Percentiles rank a stretch among this genome's conserved stretches.
These are phyloP conservation scores for Ophiostoma tasmaniense DNA, from an alignment of 2,329 filamentous ascomycete species.

Conservation along the genomic window DNA sequence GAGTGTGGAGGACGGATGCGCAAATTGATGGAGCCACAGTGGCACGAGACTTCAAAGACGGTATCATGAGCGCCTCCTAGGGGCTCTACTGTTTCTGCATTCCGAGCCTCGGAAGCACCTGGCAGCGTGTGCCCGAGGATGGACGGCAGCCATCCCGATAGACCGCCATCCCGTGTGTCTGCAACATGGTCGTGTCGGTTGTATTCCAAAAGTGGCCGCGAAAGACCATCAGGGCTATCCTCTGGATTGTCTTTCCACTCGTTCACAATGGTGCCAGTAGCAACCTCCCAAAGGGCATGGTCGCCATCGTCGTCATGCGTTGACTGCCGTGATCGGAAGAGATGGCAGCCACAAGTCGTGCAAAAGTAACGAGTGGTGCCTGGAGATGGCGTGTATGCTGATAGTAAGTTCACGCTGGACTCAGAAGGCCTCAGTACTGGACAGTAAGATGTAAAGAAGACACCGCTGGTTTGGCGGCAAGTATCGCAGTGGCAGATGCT, in stretches of 20 bases:
- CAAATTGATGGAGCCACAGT: not conserved
- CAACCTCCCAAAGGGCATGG: not conserved
- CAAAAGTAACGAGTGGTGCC: constrained; percentile 32
- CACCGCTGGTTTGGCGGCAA: constrained; percentile 28
- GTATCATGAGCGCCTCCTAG: not conserved
- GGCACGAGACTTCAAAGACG: not conserved
- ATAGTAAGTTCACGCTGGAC: constrained; percentile 16
- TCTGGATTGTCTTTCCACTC: not conserved
- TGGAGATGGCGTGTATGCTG: constrained; percentile 14
- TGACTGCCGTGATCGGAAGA: constrained; percentile 26
- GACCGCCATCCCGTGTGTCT: not conserved
- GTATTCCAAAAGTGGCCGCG: not conserved
- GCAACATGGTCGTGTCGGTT: not conserved
- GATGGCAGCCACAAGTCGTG: constrained; percentile 33
- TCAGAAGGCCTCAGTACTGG: constrained; percentile 21
- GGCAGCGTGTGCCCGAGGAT: not conserved
- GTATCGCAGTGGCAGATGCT: constrained; percentile 25
- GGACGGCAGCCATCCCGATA: not conserved
- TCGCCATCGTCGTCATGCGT: not conserved
- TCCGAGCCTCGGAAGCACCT: not conserved
- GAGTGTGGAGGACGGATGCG: not conserved
- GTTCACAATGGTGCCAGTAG: not conserved
- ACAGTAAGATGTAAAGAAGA: constrained; percentile 33
- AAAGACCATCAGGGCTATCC: not conserved
- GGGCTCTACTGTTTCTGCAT: not conserved